A percentile compares a stretch with the other conserved stretches of the same genome.
Conservation (phyloP, 2,329 filamentous ascomycete species). For the Ophiostoma montium region DNA sequence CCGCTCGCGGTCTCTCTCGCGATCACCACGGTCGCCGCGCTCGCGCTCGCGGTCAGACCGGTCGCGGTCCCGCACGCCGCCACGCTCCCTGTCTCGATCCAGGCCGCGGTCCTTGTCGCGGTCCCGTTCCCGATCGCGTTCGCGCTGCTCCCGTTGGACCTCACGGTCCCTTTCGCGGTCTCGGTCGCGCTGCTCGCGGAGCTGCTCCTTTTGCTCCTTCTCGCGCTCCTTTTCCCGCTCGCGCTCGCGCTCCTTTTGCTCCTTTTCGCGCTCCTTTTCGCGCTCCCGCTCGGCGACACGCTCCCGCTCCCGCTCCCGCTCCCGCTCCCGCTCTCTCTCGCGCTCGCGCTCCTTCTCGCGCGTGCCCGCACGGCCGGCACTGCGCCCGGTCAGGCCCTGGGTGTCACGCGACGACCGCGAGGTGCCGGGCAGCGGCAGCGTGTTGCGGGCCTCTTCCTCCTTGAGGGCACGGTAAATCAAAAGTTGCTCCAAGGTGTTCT, state of each 20-base stretch:
- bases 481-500: conserved; percentile 23
- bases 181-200: conserved; percentile 15
- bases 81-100: conserved; percentile 7
- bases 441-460: conserved; percentile 22
- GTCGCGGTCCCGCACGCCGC: neutral
- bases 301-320: conserved; percentile 5
- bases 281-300: conserved; percentile 8
- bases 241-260: conserved; percentile 10
- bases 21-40: conserved; percentile 16
- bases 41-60: conserved; percentile 17
- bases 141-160: conserved; percentile 11
- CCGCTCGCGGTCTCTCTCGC: neutral
- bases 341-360: conserved; percentile 15
- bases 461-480: conserved; percentile 27
- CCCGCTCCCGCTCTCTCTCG: conserved; percentile 9
- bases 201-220: conserved; percentile 12
- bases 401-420: neutral
- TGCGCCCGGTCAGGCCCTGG: conserved; percentile 6
- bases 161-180: conserved; percentile 15
- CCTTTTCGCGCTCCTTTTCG: conserved; percentile 12
- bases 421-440: conserved; percentile 11
- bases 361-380: conserved; percentile 15
- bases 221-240: conserved; percentile 7
- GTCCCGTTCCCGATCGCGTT: conserved; percentile 21
- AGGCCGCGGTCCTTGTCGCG: conserved; percentile 15